phyloP scores from a whole-genome alignment of 2,329 filamentous ascomycete genomes.

The Trichoderma lentiforme region DNA sequence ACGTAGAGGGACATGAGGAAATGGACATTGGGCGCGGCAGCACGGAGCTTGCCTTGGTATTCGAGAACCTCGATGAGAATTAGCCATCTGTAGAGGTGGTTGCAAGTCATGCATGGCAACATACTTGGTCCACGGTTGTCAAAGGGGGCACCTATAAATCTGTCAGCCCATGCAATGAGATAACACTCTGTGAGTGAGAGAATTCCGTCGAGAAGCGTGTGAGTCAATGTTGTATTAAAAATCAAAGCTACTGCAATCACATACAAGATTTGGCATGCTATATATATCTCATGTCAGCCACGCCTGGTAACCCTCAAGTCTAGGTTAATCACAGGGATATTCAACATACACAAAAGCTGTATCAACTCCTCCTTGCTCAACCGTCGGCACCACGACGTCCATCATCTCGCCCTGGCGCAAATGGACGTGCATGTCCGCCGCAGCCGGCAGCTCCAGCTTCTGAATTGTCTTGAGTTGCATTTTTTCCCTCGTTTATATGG shows the following conservation, averaged over 20 bases:
- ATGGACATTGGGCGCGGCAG: constrained; percentile 59
- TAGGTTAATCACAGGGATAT: neutral
- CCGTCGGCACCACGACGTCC: constrained; percentile 50
- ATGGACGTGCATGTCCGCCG: constrained; percentile 70
- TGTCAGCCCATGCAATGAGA: neutral
- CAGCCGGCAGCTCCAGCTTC: constrained; percentile 54
- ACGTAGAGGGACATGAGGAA: constrained; percentile 73
- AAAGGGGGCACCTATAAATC: constrained; percentile 47
- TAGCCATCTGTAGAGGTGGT: neutral
- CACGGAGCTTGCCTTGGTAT: constrained; percentile 60
- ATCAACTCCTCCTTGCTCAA: constrained; percentile 61
- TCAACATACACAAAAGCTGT: constrained; percentile 51
- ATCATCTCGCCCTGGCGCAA: constrained; percentile 66
- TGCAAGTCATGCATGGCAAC: constrained; percentile 12
- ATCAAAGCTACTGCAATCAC: neutral
- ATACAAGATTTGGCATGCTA: constrained; percentile 58
- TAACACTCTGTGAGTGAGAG: neutral
- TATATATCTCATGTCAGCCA: constrained; percentile 23
- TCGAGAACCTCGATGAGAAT: constrained; percentile 51
- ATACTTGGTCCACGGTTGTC: constrained; percentile 48
- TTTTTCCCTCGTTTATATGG: constrained; percentile 1
- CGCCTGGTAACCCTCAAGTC: constrained; percentile 16
- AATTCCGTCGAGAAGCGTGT: neutral
- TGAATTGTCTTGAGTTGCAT: constrained; percentile 37
- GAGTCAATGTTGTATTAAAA: neutral